Base-by-base conservation (phyloP, 371 early-diverging fungal genomes). In the Mucor plumbeus region DNA sequence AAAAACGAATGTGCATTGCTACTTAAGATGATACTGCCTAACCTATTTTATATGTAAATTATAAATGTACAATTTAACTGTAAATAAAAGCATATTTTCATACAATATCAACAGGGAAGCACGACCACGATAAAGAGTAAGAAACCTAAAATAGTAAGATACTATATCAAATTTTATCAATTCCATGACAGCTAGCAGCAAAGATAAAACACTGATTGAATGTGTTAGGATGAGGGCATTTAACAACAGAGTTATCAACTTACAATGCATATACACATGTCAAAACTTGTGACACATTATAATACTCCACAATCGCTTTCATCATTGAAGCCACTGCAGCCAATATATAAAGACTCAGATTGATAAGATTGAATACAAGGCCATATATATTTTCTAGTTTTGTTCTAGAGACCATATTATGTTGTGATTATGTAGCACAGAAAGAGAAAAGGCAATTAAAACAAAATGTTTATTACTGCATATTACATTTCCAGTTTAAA, bases 221-320 rank as follows among this genome's bases (percentile, higher is more conserved):
- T 26, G 26, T 26, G 26, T 26, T 1, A 26, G 43, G n/a, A 43
- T 43, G n/a, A 15, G 43, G 15, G 43, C 7, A 47, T n/a, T 14
- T 39, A 36, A 7, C 10, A 26, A 35, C 13, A 8, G 4, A 6
- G 21, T 17, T 14, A 43, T n/a, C 15, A n/a, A 57, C 57, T 74
- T 73, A 73, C 75, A 70, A 65, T 67, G 68, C 73, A 59, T 79
- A 79, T 7, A 75, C 74, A 38, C 77, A 72, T n/a, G 71, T 59
- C 31, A 76, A 70, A n/a, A 79, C 73, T 35, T 75, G 72, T 36
- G 77, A 64, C 39, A 74, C 73, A 31, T 67, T 59, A 4, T 44
- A 48, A 34, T 69, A 35, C 21, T 60, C 43, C 34, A 48, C 35
- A 1, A 76, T 38, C 1, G 67, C 63, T 41, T 74, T 79, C 21